Base-by-base conservation (phyloP, 202 grass and related monocot species). In the Thinopyrum obtusiflorum region DNA sequence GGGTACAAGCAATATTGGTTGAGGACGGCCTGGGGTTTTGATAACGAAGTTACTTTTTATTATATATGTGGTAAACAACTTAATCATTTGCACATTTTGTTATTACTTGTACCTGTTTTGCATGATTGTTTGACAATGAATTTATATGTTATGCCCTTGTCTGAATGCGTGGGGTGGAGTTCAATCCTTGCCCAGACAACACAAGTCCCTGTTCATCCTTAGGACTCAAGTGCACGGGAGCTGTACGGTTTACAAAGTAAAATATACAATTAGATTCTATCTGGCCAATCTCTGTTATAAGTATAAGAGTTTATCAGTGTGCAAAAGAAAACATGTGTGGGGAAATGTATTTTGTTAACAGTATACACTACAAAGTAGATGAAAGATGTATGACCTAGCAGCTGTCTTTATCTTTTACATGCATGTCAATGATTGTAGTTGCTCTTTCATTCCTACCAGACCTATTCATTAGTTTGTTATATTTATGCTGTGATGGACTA, bases 41-140 rank as follows among this genome's bases (percentile, higher is more conserved):
- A 99, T 83, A 92, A 89, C 66, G 92, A 94, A 92, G 83, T 99
- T 88, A 99, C 92, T 88, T 99, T 99, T 83, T 99, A 99, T 91
- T 99, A 99, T 71, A 92, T 97, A 88, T 99, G 97, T 87, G 97
- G 97, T 99, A 94, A 91, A 86, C 35, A 31, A 78, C 82, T 80
- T 64, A 60, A 60, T 59, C 77, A 60, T 82, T 77, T 35, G 35
- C 51, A 71, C n/a, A 11, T 62, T 57, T 68, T 87, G n/a, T 85
- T 82, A 78, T 80, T 65, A 25, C 17, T 46, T 81, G 40, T 57
- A 87, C 47, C 17, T 81, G 25, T 71, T 87, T 57, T 44, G 9
- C 3, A 8, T 84, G 61, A 0, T 4, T 85, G 31, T 21, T 87
- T 9, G 37, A 60, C 73, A 53, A 76, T 76, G 73, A 76, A 55